Conservation (phyloP, 176 grass and related monocot genomes). For the Oryza brachyantha region DNA sequence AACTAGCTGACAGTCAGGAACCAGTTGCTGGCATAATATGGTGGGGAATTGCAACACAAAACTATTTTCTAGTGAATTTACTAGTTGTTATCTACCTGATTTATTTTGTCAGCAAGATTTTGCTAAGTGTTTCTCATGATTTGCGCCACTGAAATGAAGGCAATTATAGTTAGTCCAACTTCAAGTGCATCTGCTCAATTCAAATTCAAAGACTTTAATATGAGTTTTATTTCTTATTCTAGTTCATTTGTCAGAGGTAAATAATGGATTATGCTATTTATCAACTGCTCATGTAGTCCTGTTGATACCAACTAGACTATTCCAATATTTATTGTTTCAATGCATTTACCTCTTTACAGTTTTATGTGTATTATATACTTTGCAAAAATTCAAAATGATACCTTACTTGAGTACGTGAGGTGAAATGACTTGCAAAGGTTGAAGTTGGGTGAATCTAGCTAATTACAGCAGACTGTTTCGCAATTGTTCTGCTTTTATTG, state of each 20-base stretch:
- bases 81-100: not conserved
- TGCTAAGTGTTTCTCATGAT: not conserved
- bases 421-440: not conserved
- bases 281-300: not conserved
- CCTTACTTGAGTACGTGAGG: not conserved
- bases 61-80: not conserved
- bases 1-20: not conserved
- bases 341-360: not conserved
- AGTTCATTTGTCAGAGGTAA: not conserved
- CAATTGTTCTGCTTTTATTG: not conserved
- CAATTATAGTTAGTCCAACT: not conserved
- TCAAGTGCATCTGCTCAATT: not conserved
- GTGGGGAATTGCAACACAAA: not conserved
- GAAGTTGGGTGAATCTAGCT: not conserved
- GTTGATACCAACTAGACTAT: not conserved
- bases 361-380: not conserved
- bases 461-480: not conserved
- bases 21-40: not conserved
- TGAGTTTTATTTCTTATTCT: not conserved
- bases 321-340: not conserved
- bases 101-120: not conserved
- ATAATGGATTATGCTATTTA: not conserved
- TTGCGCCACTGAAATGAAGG: not conserved
- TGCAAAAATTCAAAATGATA: not conserved
- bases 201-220: slow-evolving; percentile 15